Conservation (phyloP, 805 yeast genomes). For the Ogataea methylovora region DNA sequence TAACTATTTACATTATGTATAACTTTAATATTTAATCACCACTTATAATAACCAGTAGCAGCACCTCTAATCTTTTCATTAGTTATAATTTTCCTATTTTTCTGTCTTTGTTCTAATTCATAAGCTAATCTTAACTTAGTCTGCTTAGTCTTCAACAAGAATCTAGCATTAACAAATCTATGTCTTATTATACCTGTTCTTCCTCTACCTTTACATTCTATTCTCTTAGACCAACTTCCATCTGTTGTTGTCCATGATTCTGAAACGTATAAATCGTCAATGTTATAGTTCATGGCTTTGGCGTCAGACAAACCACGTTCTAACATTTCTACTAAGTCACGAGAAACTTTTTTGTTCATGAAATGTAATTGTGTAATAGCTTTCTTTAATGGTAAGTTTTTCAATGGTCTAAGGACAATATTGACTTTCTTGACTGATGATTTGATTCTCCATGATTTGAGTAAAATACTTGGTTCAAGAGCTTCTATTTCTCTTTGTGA, state of each 20-base stretch:
- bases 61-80: slow-evolving; percentile 42
- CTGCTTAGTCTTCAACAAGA: slow-evolving; percentile 61
- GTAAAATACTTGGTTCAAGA: slow-evolving; percentile 82
- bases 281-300: slow-evolving; percentile 46
- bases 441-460: slow-evolving; percentile 74
- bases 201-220: slow-evolving; percentile 87
- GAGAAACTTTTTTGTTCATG: slow-evolving; percentile 68
- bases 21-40: slow-evolving; percentile 27
- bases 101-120: slow-evolving; percentile 45
- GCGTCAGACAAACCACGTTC: slow-evolving; percentile 69
- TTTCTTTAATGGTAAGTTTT: slow-evolving; percentile 59
- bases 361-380: slow-evolving; percentile 94
- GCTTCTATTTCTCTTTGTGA: slow-evolving; percentile 61
- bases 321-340: slow-evolving; percentile 71
- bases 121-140: slow-evolving; percentile 53
- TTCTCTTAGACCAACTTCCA: slow-evolving; percentile 61
- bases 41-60: slow-evolving; percentile 45
- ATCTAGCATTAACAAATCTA: slow-evolving; percentile 73
- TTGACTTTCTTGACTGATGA: slow-evolving; percentile 88
- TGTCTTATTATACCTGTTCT: slow-evolving; percentile 74
- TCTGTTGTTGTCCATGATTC: slow-evolving; percentile 92
- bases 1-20: slow-evolving; percentile 1
- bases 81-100: slow-evolving; percentile 32
- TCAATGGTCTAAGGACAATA: slow-evolving; percentile 65
- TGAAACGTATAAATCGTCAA: slow-evolving; percentile 59